Base-by-base conservation (phyloP, 345 rosid genomes). In the Mangifera indica region DNA sequence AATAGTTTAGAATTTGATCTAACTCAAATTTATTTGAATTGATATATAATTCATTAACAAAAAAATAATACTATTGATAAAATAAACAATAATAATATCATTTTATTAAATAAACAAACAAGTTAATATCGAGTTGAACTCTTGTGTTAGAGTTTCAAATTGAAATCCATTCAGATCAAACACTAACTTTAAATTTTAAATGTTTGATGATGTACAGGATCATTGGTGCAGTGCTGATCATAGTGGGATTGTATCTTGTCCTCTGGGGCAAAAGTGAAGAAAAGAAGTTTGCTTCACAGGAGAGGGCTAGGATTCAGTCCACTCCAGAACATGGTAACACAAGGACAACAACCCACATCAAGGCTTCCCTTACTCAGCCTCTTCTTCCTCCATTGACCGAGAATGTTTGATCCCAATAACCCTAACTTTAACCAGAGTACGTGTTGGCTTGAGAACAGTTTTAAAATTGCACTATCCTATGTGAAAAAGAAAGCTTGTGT, bases 231-330 rank as follows among this genome's bases (percentile, higher is more conserved):
- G 88, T 77, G 34, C 53, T 95, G 87, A 95, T 95, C 57, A 80
- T 95, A 63, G 56, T 74, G 13, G 99, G 99, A 65, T 76, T 95
- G 45, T 95, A 92, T 87, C 85, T 92, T 5, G 99, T 95, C 40
- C 79, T 95, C 5, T 95, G 91, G 88, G 99, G 99, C 20, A 95
- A 92, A 80, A 95, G 80, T 62, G 89, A 89, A 66, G 99, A 92
- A 77, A 87, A 79, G 81, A 95, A 85, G 81, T 83, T 92, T 42
- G 83, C 81, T n/a, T 25, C 81, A 11, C 76, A 76, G 60, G 96
- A 86, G 46, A 87, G 73, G 80, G 87, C 75, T 25, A 76, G 79
- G 22, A 85, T 90, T 79, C 97, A 84, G 73, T 83, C 93, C 48
- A 40, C 73, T 71, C 75, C 87, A 20, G 98, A 90, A 44, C 91